Evolutionary conservation across 2,329 filamentous ascomycete species (phyloP).

Genomic region (Laburnicola sp.): DNA sequence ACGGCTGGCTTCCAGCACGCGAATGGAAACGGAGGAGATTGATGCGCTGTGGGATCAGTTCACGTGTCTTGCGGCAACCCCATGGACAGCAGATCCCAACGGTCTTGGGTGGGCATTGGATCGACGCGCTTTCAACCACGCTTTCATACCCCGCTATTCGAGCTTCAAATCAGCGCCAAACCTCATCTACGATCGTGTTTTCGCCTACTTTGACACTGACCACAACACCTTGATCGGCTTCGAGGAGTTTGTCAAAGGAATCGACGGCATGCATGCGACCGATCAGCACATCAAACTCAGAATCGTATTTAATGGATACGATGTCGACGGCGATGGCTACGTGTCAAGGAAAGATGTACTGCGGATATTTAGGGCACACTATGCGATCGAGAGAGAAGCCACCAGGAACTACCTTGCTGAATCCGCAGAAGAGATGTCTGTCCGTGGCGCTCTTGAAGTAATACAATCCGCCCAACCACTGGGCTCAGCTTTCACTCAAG

Average conservation of each 20-base stretch:
- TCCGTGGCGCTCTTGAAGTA: slow-evolving; percentile 50
- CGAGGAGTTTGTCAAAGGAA: slow-evolving; percentile 82
- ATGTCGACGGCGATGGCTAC: slow-evolving; percentile 84
- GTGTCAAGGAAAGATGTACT: slow-evolving; percentile 86
- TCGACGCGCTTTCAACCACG: slow-evolving; percentile 87
- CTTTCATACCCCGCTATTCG: slow-evolving; percentile 83
- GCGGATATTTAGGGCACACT: slow-evolving; percentile 89
- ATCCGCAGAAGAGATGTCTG: slow-evolving; percentile 74
- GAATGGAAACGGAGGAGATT: slow-evolving; percentile 77
- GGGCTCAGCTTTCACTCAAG: slow-evolving; percentile 49
- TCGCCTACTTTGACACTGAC: slow-evolving; percentile 93
- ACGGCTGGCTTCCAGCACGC: slow-evolving; percentile 54
- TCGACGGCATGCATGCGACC: slow-evolving; percentile 63
- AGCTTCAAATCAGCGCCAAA: slow-evolving; percentile 77
- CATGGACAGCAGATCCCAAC: slow-evolving; percentile 80
- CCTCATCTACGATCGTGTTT: slow-evolving; percentile 93
- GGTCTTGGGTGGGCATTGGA: slow-evolving; percentile 83
- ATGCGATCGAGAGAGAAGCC: slow-evolving; percentile 85
- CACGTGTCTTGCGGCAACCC: slow-evolving; percentile 85
- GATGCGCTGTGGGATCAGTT: slow-evolving; percentile 97
- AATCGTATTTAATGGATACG: slow-evolving; percentile 83
- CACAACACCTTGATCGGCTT: slow-evolving; percentile 88
- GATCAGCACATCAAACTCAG: slow-evolving; percentile 53
- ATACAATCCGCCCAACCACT: slow-evolving; percentile 52
- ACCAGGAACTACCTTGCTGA: slow-evolving; percentile 79